phyloP scores from a whole-genome alignment of 2,329 filamentous ascomycete species.

The Fusarium armeniacum region DNA sequence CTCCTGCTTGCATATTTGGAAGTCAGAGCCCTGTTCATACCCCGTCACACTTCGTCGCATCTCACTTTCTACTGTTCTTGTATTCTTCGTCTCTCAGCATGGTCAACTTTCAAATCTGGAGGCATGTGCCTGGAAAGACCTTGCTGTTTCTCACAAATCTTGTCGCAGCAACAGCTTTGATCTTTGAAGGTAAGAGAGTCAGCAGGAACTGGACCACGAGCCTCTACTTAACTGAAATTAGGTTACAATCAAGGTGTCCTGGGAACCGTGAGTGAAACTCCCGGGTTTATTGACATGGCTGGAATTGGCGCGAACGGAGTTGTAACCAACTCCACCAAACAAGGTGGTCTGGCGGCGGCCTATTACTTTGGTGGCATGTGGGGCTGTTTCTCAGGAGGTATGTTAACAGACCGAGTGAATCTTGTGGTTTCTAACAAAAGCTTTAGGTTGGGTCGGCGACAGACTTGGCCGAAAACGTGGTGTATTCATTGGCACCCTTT shows the following conservation, averaged over 20 bases:
- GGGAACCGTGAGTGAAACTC: neutral
- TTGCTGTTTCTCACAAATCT: conserved; percentile 1
- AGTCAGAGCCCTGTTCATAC: too few species aligned
- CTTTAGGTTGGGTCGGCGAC: neutral
- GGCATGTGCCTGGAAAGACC: conserved; percentile 3
- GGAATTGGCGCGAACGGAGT: conserved; percentile 1
- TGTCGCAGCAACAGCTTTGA: neutral
- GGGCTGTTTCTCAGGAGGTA: neutral
- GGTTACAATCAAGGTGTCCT: neutral
- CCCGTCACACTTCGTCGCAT: too few species aligned
- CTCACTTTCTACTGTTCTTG: too few species aligned
- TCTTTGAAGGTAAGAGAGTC: neutral
- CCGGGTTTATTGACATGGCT: neutral
- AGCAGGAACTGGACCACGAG: neutral
- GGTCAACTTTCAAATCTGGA: conserved; percentile 3
- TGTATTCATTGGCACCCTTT: neutral
- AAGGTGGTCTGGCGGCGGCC: neutral
- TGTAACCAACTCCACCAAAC: conserved; percentile 3
- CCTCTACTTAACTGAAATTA: neutral
- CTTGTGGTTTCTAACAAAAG: neutral
- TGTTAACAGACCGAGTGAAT: neutral
- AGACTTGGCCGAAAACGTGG: neutral
- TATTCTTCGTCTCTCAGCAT: too few species aligned
- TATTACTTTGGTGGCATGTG: conserved; percentile 3
- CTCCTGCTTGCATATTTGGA: too few species aligned